Evolutionary conservation across 345 rosid genomes (phyloP).

Genomic region (Bruguiera gymnorhiza): DNA sequence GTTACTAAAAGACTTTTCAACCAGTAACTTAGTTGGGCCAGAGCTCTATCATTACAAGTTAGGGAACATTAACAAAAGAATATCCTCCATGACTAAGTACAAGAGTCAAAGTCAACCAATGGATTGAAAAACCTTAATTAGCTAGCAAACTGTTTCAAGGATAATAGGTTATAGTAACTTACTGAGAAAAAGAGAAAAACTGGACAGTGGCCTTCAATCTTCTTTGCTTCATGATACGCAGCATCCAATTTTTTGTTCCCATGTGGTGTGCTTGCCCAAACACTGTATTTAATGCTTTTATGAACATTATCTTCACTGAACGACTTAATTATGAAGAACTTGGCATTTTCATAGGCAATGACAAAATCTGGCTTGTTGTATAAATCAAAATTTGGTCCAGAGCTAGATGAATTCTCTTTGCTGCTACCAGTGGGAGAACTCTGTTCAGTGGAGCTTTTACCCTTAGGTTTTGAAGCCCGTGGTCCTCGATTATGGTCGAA

Average conservation of each 20-base stretch:
- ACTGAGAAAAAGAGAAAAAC: constrained; percentile 68
- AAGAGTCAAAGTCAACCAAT: too few species aligned
- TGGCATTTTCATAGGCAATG: constrained; percentile 55
- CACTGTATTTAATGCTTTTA: constrained; percentile 63
- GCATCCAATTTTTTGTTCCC: constrained; percentile 69
- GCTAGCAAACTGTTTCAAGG: too few species aligned
- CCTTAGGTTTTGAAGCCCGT: constrained; percentile 52
- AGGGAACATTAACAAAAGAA: too few species aligned
- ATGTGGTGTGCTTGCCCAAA: constrained; percentile 80
- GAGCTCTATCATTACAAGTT: too few species aligned
- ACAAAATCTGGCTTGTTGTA: constrained; percentile 49
- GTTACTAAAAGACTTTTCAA: too few species aligned
- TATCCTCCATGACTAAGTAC: too few species aligned
- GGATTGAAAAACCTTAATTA: too few species aligned
- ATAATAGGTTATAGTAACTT: constrained; percentile 2
- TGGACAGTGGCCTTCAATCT: constrained; percentile 46
- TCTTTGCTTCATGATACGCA: constrained; percentile 57
- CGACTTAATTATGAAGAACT: constrained; percentile 67
- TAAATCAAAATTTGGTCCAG: constrained; percentile 33
- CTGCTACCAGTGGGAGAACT: constrained; percentile 32
- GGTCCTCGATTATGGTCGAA: constrained; percentile 62
- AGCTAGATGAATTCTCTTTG: constrained; percentile 30
- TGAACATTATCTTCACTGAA: constrained; percentile 83
- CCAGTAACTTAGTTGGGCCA: too few species aligned
- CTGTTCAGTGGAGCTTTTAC: constrained; percentile 36